Conservation (phyloP, 1,139 yeast species). For the Taiozyma sp. region DNA sequence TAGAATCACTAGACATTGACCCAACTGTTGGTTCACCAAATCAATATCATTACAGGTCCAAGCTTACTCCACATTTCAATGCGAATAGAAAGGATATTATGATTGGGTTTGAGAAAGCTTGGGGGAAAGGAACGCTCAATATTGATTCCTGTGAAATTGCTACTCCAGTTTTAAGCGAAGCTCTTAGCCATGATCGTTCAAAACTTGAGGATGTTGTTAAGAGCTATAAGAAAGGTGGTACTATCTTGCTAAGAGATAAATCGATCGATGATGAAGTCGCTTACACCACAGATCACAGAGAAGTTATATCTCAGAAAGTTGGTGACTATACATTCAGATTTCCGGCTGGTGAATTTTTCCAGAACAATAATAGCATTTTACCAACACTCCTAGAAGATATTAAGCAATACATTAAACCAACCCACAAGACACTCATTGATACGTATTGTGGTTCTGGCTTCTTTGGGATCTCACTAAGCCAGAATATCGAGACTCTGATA, state of each 20-base stretch:
- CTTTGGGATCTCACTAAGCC: conserved; percentile 69
- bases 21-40: conserved; percentile 67
- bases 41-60: conserved; percentile 66
- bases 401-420: conserved; percentile 42
- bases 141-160: conserved; percentile 83
- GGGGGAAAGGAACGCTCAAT: conserved; percentile 63
- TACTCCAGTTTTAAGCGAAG: conserved; percentile 58
- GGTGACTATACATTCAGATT: conserved; percentile 56
- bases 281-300: conserved; percentile 52
- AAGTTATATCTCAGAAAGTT: conserved; percentile 62
- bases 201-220: conserved; percentile 39
- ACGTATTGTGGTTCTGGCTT: conserved; percentile 90
- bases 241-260: conserved; percentile 67
- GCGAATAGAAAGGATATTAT: conserved; percentile 38
- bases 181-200: conserved; percentile 53
- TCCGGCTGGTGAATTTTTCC: conserved; percentile 84
- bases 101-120: conserved; percentile 52
- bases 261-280: conserved; percentile 28
- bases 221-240: conserved; percentile 65
- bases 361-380: conserved; percentile 76
- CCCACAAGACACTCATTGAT: conserved; percentile 61
- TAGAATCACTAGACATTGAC: conserved; percentile 43
- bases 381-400: conserved; percentile 68
- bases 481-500: conserved; percentile 59
- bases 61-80: conserved; percentile 83